A percentile compares a stretch with the other conserved stretches of the same genome.
These are phyloP conservation scores for Trametes hirsuta DNA, from an alignment of 1,284 basidiomycete genomes.

Conservation along the genomic window DNA sequence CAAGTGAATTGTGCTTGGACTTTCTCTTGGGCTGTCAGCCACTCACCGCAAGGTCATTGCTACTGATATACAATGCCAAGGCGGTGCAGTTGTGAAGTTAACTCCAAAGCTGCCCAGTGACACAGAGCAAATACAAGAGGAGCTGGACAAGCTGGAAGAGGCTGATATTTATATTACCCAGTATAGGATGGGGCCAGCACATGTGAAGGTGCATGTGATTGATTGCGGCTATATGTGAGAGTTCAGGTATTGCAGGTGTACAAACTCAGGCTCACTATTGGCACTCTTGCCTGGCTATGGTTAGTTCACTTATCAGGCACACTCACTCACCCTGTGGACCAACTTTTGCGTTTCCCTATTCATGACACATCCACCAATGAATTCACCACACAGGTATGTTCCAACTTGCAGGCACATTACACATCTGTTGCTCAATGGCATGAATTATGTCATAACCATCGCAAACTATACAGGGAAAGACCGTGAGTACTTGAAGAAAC, in stretches of 20 bases:
- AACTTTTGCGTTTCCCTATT: constrained; percentile 60
- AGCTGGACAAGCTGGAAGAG: constrained; percentile 41
- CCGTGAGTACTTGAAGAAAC: constrained; percentile 83
- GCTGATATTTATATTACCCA: constrained; percentile 74
- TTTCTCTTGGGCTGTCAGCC: constrained; percentile 53
- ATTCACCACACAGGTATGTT: constrained; percentile 43
- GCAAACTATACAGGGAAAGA: constrained; percentile 88
- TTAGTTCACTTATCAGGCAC: constrained; percentile 69
- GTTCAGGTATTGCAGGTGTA: constrained; percentile 52
- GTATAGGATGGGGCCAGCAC: constrained; percentile 69
- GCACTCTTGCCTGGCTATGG: constrained; percentile 82
- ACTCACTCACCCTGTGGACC: constrained; percentile 69
- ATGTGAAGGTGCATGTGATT: constrained; percentile 54
- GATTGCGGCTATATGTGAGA: not conserved
- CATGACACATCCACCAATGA: constrained; percentile 44
- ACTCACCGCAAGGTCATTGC: constrained; percentile 58
- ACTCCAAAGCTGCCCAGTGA: constrained; percentile 31
- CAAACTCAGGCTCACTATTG: constrained; percentile 64
- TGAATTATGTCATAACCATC: constrained; percentile 70
- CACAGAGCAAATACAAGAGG: constrained; percentile 40
- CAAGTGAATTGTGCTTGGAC: constrained; percentile 61
- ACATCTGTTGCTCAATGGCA: not conserved
- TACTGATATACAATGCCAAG: constrained; percentile 56
- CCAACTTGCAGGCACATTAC: not conserved
- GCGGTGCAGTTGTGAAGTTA: constrained; percentile 54